Conservation (phyloP, 1,139 yeast genomes). For the Candida albicans region DNA sequence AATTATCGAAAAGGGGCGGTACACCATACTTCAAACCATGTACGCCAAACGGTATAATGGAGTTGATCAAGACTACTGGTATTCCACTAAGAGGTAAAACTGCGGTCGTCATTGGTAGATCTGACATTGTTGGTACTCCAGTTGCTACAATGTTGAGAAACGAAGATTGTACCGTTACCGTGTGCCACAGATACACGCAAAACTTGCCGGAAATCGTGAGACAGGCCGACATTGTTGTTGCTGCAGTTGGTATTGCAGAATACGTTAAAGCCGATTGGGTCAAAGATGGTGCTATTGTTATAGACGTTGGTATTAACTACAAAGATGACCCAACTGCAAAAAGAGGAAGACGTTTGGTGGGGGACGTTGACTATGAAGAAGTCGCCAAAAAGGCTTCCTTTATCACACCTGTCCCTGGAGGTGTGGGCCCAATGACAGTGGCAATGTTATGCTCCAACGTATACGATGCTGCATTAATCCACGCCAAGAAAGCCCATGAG, state of each 20-base stretch:
- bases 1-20: slow-evolving; percentile 73
- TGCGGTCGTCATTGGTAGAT: slow-evolving; percentile 79
- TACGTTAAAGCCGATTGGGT: slow-evolving; percentile 73
- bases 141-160: slow-evolving; percentile 70
- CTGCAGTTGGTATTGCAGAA: slow-evolving; percentile 74
- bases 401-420: slow-evolving; percentile 85
- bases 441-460: slow-evolving; percentile 78
- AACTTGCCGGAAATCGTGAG: slow-evolving; percentile 54
- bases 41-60: slow-evolving; percentile 77
- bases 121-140: slow-evolving; percentile 83
- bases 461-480: slow-evolving; percentile 59
- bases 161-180: slow-evolving; percentile 74
- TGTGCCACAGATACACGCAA: slow-evolving; percentile 61
- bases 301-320: slow-evolving; percentile 81
- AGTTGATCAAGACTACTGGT: slow-evolving; percentile 63
- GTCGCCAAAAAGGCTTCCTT: slow-evolving; percentile 58
- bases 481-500: slow-evolving; percentile 48
- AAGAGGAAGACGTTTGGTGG: slow-evolving; percentile 67
- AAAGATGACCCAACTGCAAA: slow-evolving; percentile 62
- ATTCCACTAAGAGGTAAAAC: slow-evolving; percentile 60
- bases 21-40: slow-evolving; percentile 71
- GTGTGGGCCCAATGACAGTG: slow-evolving; percentile 89
- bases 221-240: slow-evolving; percentile 70
- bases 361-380: slow-evolving; percentile 70
- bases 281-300: slow-evolving; percentile 65